Evolutionary conservation across 768 basidiomycete species (phyloP).

Genomic region (Tulasnella sp.): DNA sequence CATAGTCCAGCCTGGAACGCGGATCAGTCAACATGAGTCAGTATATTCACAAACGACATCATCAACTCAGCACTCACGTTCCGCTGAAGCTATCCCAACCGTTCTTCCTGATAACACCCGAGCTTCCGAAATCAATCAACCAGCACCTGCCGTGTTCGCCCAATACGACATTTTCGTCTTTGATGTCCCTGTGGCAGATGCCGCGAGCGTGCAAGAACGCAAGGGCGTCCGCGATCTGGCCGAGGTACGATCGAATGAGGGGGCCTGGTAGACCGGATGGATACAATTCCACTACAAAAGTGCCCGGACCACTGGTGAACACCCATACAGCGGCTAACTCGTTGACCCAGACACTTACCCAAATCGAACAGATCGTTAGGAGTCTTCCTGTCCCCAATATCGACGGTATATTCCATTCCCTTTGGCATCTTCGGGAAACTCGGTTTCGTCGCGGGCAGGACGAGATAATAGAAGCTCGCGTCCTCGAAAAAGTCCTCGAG

Average conservation of each 20-base stretch:
- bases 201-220: constrained; percentile 85
- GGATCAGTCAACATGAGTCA: not conserved
- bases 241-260: constrained; percentile 76
- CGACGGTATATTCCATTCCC: constrained; percentile 19
- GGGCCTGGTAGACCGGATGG: constrained; percentile 77
- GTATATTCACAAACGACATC: not conserved
- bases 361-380: constrained; percentile 91
- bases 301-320: not conserved
- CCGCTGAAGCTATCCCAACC: constrained; percentile 93
- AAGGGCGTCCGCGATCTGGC: constrained; percentile 90
- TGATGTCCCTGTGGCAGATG: constrained; percentile 96
- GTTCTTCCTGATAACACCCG: constrained; percentile 72
- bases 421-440: constrained; percentile 22
- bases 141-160: constrained; percentile 75
- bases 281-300: constrained; percentile 62
- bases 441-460: constrained; percentile 53
- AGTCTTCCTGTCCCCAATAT: constrained; percentile 30
- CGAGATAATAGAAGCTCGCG: constrained; percentile 90
- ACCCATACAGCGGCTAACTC: not conserved
- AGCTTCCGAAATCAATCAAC: constrained; percentile 95
- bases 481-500: constrained; percentile 97
- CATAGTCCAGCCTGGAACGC: constrained; percentile 72
- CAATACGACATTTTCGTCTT: constrained; percentile 93
- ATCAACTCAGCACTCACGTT: constrained; percentile 58
- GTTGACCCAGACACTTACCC: not conserved